Conservation (phyloP, 148 eudicot genomes). For the Chenopodium quinoa region DNA sequence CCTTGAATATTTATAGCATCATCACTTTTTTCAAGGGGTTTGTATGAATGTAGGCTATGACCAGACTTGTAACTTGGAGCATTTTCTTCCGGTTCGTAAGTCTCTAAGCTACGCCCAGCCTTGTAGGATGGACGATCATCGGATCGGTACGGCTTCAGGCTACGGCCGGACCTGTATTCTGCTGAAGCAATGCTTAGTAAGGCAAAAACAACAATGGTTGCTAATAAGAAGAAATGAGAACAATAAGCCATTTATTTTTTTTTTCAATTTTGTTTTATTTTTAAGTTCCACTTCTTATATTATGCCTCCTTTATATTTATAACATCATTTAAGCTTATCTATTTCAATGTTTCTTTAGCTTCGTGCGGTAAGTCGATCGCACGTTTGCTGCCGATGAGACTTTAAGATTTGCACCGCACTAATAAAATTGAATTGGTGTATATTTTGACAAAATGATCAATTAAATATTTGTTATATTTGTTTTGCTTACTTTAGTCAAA, state of each 20-base stretch:
- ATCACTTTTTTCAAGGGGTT: neutral
- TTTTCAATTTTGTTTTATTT: too few relatives aligned
- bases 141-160: neutral
- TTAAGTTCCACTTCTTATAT: neutral
- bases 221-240: neutral
- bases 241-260: neutral
- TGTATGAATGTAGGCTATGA: neutral
- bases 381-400: neutral
- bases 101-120: neutral
- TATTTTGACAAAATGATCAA: neutral
- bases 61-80: neutral
- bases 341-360: neutral
- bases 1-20: slow-evolving; percentile 4
- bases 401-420: neutral
- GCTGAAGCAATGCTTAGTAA: neutral
- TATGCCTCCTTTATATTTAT: neutral
- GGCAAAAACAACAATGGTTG: neutral
- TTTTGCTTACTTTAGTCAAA: too few relatives aligned
- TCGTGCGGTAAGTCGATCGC: slow-evolving; percentile 6
- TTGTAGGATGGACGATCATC: neutral
- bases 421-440: neutral
- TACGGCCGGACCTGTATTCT: neutral
- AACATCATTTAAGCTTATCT: neutral
- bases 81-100: neutral
- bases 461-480: too few relatives aligned